Evolutionary conservation across 129 eudicot genomes (phyloP).

Genomic region (Glebionis coronaria): DNA sequence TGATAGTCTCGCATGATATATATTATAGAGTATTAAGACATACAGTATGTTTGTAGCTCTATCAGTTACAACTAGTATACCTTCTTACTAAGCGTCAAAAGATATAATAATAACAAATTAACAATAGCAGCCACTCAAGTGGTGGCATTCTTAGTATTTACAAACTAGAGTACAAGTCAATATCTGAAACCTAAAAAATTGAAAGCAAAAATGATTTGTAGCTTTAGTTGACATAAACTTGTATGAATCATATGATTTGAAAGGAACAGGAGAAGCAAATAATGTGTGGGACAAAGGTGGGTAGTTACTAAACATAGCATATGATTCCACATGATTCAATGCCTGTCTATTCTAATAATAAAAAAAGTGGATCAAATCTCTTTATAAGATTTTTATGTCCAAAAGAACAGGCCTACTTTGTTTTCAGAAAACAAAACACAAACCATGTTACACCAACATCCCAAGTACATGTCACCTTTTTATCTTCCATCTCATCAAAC

Average conservation of each 20-base stretch:
- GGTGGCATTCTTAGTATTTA: too few relatives aligned
- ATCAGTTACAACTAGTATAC: too few relatives aligned
- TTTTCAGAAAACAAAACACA: conserved; percentile 32
- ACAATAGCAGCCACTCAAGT: too few relatives aligned
- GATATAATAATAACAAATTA: too few relatives aligned
- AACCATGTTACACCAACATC: conserved; percentile 14
- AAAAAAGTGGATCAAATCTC: conserved; percentile 40
- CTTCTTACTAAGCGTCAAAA: too few relatives aligned
- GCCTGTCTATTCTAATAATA: conserved; percentile 32
- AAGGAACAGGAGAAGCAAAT: conserved; percentile 3
- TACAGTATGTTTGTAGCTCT: too few relatives aligned
- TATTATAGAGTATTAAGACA: too few relatives aligned
- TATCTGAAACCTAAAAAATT: background rate
- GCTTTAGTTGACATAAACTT: background rate
- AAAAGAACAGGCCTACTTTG: conserved; percentile 8
- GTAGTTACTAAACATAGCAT: conserved; percentile 40
- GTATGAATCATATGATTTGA: background rate
- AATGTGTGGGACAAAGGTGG: conserved; percentile 26
- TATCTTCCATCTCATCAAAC: conserved; percentile 22
- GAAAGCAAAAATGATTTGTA: background rate
- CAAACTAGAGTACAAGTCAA: too few relatives aligned
- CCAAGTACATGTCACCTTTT: conserved; percentile 14
- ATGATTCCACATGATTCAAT: conserved; percentile 40
- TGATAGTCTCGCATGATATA: too few relatives aligned
- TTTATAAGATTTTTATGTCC: conserved; percentile 40